Conservation (phyloP, 805 yeast species). For the Yarrowia sp. region DNA sequence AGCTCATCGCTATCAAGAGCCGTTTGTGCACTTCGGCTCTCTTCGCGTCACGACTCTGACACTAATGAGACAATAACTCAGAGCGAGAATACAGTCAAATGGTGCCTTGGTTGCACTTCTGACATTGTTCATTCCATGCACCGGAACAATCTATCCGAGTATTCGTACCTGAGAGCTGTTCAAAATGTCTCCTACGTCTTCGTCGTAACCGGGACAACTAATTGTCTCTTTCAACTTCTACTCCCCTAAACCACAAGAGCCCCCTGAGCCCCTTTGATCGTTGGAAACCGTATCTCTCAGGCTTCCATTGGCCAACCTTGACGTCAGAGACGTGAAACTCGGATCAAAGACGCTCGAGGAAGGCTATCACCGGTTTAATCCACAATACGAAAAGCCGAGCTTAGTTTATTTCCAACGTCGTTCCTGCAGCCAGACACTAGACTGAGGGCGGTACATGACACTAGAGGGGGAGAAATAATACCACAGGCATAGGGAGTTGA, state of each 20-base stretch:
- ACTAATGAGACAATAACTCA: no score
- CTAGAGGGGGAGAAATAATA: no score
- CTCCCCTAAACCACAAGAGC: slow-evolving; percentile 13
- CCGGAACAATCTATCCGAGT: no score
- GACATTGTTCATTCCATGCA: no score
- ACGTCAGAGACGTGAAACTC: slow-evolving; percentile 1
- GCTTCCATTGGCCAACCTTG: slow-evolving; percentile 8
- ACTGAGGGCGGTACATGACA: not conserved
- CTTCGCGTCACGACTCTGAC: no score
- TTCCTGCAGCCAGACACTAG: not conserved
- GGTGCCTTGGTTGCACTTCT: no score
- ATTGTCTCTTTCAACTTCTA: not conserved
- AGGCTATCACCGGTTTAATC: slow-evolving; percentile 30
- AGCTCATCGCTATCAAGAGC: no score
- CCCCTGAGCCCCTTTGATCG: slow-evolving; percentile 3
- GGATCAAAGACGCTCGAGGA: not conserved
- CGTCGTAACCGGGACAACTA: slow-evolving; percentile 14
- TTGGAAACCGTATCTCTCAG: not conserved
- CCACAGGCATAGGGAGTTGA: no score
- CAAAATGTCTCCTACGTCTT: no score
- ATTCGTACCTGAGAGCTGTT: not conserved
- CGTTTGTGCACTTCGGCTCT: no score
- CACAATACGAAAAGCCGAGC: slow-evolving; percentile 22
- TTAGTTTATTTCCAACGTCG: slow-evolving; percentile 16
- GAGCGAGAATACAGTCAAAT: no score